These are phyloP conservation scores for Candida ascalaphidarum DNA, from an alignment of 805 yeast genomes.

Conservation along the genomic window DNA sequence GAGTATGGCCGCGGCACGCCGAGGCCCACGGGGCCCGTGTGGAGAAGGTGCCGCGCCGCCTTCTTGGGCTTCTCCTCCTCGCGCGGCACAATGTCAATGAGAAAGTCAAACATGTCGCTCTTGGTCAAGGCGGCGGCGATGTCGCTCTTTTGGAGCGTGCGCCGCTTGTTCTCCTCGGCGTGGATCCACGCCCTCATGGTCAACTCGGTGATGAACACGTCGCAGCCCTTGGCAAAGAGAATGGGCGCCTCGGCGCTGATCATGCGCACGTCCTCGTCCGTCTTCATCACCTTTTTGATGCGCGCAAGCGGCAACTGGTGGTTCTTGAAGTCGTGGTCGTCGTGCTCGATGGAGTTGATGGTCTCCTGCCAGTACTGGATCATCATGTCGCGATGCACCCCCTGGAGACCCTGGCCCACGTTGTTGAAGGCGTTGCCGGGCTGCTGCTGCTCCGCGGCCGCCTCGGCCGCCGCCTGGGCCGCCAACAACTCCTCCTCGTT, in stretches of 20 bases:
- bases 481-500: slow-evolving; percentile 7
- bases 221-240: slow-evolving; percentile 95
- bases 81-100: slow-evolving; percentile 93
- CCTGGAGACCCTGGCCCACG: slow-evolving; percentile 57
- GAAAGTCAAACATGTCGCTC: slow-evolving; percentile 94
- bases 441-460: slow-evolving; percentile 38
- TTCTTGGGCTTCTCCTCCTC: slow-evolving; percentile 63
- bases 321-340: slow-evolving; percentile 84
- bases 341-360: slow-evolving; percentile 76
- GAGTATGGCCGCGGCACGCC: slow-evolving; percentile 8
- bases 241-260: slow-evolving; percentile 98
- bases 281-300: slow-evolving; percentile 95
- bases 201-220: slow-evolving; percentile 89
- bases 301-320: slow-evolving; percentile 95
- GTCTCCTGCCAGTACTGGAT: slow-evolving; percentile 97
- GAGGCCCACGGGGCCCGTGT: slow-evolving; percentile 14
- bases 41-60: too few species aligned
- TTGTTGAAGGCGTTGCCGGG: too few species aligned
- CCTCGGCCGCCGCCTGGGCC: slow-evolving; percentile 28
- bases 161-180: slow-evolving; percentile 90
- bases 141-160: slow-evolving; percentile 90
- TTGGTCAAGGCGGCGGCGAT: slow-evolving; percentile 92
- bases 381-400: slow-evolving; percentile 76
- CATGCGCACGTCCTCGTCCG: slow-evolving; percentile 96
- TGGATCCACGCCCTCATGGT: slow-evolving; percentile 99